phyloP scores from a whole-genome alignment of 345 rosid species.

The Gossypium herbaceum region DNA sequence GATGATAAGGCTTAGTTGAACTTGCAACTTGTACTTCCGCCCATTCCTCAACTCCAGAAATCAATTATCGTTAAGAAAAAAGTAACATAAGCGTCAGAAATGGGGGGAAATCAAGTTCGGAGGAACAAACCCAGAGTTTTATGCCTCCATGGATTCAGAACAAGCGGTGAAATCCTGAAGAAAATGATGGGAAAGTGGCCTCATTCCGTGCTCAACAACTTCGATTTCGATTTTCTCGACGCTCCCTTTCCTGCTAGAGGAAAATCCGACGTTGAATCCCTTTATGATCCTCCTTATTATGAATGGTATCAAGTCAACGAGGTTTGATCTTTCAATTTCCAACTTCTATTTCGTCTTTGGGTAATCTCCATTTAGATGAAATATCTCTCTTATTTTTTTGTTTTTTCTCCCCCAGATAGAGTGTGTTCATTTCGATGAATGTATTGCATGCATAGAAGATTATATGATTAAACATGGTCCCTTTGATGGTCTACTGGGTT shows the following conservation, averaged over 20 bases:
- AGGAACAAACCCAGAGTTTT: conserved; percentile 38
- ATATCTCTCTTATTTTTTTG: not conserved
- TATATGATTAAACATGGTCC: conserved; percentile 44
- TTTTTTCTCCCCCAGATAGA: conserved; percentile 15
- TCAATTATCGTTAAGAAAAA: not conserved
- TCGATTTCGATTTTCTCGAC: conserved; percentile 42
- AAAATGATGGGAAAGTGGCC: conserved; percentile 42
- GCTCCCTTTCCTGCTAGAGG: conserved; percentile 42
- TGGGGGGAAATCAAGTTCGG: not conserved
- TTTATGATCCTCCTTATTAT: conserved; percentile 51
- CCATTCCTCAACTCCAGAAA: not conserved
- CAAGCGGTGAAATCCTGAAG: conserved; percentile 42
- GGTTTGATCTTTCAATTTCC: conserved; percentile 19
- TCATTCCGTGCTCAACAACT: conserved; percentile 26
- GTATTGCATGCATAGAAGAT: conserved; percentile 38
- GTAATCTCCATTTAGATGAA: not conserved
- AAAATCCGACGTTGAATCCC: conserved; percentile 37
- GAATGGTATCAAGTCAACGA: conserved; percentile 47
- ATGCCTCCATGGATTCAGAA: conserved; percentile 53
- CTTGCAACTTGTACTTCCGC: not conserved
- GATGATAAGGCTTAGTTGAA: not conserved
- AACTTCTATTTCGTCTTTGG: not conserved
- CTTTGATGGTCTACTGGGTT: conserved; percentile 48
- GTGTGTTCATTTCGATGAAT: conserved; percentile 35
- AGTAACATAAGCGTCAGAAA: not conserved